A percentile compares a stretch with the other conserved stretches of the same genome.
Evolutionary conservation across 345 rosid species (phyloP).

Genomic region (Salix purpurea): DNA sequence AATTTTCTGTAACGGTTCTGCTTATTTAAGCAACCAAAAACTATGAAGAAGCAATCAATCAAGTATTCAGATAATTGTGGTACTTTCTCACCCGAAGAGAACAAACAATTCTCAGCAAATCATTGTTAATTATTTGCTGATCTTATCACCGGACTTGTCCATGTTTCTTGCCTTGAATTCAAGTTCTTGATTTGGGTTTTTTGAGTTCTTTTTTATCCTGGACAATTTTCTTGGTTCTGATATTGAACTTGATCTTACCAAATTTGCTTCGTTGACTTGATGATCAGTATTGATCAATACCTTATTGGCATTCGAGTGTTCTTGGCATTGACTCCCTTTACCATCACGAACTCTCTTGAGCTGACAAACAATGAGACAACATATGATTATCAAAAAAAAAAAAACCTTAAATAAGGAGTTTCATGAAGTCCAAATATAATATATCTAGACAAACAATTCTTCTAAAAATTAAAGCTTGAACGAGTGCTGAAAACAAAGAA

Average conservation of each 20-base stretch:
- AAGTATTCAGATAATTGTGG: neutral
- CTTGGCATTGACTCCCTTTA: slow-evolving; percentile 10
- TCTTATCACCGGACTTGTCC: too few species aligned
- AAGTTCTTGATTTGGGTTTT: neutral
- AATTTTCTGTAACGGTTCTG: neutral
- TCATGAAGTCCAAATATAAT: too few species aligned
- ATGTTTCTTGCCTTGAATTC: neutral
- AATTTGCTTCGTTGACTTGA: neutral
- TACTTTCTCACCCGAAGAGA: neutral
- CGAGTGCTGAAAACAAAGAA: too few species aligned
- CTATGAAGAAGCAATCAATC: neutral
- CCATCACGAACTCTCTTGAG: slow-evolving; percentile 20
- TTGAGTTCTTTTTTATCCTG: neutral
- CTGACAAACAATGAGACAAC: slow-evolving; percentile 13
- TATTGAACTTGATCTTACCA: neutral
- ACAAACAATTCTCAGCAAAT: too few species aligned
- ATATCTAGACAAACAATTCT: neutral
- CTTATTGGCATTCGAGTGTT: neutral
- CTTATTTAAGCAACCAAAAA: neutral
- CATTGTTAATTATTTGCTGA: too few species aligned
- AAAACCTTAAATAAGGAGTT: too few species aligned
- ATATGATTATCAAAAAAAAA: neutral
- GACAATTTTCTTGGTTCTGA: neutral
- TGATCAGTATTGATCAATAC: neutral
- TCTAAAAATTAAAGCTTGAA: neutral